Base-by-base conservation (phyloP, 2,329 filamentous ascomycete genomes). In the Xylaria sp. region DNA sequence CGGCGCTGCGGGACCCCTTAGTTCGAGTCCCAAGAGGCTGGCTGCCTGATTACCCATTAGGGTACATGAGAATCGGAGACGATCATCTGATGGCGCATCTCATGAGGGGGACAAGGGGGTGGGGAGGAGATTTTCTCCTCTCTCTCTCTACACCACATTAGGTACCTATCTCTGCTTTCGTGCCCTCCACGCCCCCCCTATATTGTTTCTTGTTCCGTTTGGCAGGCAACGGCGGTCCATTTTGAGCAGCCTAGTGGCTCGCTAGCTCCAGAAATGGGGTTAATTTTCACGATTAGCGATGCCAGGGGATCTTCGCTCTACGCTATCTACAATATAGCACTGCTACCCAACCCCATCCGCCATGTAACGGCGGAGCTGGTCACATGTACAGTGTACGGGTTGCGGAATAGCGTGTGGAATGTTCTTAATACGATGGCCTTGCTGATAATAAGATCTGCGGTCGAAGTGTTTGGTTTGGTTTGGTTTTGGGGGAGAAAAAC, bases 271-370 rank as follows among this genome's bases (percentile, higher is more conserved):
- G 53, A 58, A 65, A 57, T 56, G 42, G 50, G 57, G 58, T 58
- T 54, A 63, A 34, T 58, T 60, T 69, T 67, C 24, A 63, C 64
- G 64, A 67, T 67, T 64, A 64, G 68, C 64, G 68, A 69, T 62
- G 36, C 19, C 55, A 19, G 42, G 42, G 17, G 34, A 36, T 36
- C 34, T 47, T 17, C 6, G 21, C 6, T 47, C 17, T 47, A 47
- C 42, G 42, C 42, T 54, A 58, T 62, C 45, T 48, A 57, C 14
- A 27, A 60, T 8, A 21, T 24, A 21, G n/a, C 34, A 47, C 42
- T 47, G 17, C 42, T 17, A 47, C 42, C 48, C 24, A 11, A 51
- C 27, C 51, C 45, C 47, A 39, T 58, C 42, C 14, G 24, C 48
- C 21, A 55, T 55, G 51, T 51, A 50, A 64, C 53, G 53, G 53